Base-by-base conservation (phyloP, 2,329 filamentous ascomycete genomes). In the Fusarium nematophilum region DNA sequence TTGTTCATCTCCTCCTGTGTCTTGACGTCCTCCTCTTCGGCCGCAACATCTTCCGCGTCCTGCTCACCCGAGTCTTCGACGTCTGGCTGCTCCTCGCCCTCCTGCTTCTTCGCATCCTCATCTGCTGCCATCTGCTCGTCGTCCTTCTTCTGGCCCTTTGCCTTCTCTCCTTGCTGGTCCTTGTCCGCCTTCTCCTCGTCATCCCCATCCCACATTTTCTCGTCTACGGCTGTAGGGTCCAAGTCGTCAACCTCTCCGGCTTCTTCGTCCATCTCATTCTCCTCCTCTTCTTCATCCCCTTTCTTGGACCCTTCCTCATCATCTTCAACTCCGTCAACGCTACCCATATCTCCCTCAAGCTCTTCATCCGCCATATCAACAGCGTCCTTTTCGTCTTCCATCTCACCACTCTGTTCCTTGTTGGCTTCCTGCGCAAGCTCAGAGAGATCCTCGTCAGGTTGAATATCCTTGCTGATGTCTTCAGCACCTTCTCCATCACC, bases 141-240 rank as follows among this genome's bases (percentile, higher is more conserved):
- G 11, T 86, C 83, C 58, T 88, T 83, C 70, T 90, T 84, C 59
- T 90, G 82, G 0, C 88, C 89, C 68, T 91, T 88, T 15, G 90
- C 79, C 55, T 92, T 83, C 49, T 93, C 87, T 6, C 87, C 89
- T 70, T 92, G 82, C 69, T 92, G 90, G 37, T 97, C 90, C 65
- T 95, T 95, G 40, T 94, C 90, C 2, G 90, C 88, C 40, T 93
- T 87, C 37, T 93, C 84, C 36, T 92, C 89, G 47, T 90, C 88
- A 38, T 89, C 88, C 31, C 93, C 93, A 75, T 99, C 93, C 95
- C 95, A 99, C 85, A 98, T 93, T 81, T 98, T 99, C 78, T 99
- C 96, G 72, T 99, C 96, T 1, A 98, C 90, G 15, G 94, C 91
- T 13, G 88, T 90, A 10, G 92, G 90, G 66, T 97, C 94, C 34